These are phyloP conservation scores for Rugosomyces carneus DNA, from an alignment of 1,284 basidiomycete genomes.

Conservation along the genomic window DNA sequence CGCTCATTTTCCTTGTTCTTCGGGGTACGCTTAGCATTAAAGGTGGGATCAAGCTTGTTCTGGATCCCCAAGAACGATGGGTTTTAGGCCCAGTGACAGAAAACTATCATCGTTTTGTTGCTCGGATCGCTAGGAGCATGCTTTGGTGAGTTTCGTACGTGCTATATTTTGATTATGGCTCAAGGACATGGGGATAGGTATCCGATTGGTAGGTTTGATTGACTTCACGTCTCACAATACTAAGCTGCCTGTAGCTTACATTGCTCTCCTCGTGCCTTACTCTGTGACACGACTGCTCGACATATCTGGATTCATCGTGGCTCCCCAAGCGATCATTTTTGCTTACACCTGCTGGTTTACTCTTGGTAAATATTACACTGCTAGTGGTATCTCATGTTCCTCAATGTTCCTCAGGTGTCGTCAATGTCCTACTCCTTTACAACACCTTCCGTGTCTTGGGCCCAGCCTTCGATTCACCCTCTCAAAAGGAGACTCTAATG, in stretches of 20 bases:
- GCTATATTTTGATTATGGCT: conserved; percentile 8
- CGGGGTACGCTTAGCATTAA: conserved; percentile 25
- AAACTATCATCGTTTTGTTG: conserved; percentile 55
- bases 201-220: conserved; percentile 44
- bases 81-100: conserved; percentile 30
- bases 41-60: conserved; percentile 40
- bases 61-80: conserved; percentile 43
- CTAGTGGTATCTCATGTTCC: conserved; percentile 3
- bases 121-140: conserved; percentile 55
- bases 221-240: conserved; percentile 4
- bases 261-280: conserved; percentile 54
- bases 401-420: conserved; percentile 39
- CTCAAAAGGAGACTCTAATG: conserved; percentile 22
- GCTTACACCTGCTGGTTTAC: conserved; percentile 47
- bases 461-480: conserved; percentile 38
- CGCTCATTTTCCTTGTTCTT: conserved; percentile 17
- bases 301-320: conserved; percentile 40
- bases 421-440: conserved; percentile 58
- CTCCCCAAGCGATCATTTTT: conserved; percentile 41
- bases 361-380: conserved; percentile 44
- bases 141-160: conserved; percentile 45
- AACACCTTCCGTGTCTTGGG: conserved; percentile 62
- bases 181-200: conserved; percentile 35
- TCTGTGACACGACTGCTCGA: conserved; percentile 45
- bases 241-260: conserved; percentile 40